Evolutionary conservation across 176 grass and related monocot genomes (phyloP).

Genomic region (Bothriochloa decipiens): DNA sequence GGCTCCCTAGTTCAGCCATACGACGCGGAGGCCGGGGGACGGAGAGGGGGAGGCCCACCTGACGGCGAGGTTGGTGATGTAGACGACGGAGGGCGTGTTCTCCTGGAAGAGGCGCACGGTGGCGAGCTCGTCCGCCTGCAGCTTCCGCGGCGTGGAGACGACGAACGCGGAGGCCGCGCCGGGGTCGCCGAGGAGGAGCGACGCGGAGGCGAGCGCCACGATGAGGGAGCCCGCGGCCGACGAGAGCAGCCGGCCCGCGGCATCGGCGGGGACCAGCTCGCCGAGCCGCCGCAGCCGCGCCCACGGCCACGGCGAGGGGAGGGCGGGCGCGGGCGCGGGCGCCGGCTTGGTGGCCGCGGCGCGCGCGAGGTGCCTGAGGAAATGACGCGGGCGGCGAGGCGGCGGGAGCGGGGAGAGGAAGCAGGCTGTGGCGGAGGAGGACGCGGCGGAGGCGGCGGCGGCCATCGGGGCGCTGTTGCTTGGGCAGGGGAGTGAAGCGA

Average conservation of each 20-base stretch:
- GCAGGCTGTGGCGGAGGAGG: slow-evolving; percentile 40
- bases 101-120: slow-evolving; percentile 96
- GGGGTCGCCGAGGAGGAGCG: slow-evolving; percentile 68
- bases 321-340: not conserved
- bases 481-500: slow-evolving; percentile 13
- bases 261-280: slow-evolving; percentile 35
- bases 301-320: slow-evolving; percentile 11
- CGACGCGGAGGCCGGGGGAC: not conserved
- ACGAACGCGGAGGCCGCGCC: slow-evolving; percentile 79
- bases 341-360: slow-evolving; percentile 14
- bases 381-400: slow-evolving; percentile 42
- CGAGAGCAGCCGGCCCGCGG: slow-evolving; percentile 44
- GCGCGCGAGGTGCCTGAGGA: slow-evolving; percentile 23
- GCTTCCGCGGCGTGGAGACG: slow-evolving; percentile 71
- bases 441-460: slow-evolving; percentile 34
- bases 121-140: slow-evolving; percentile 92
- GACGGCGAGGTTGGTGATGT: slow-evolving; percentile 95
- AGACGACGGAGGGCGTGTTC: slow-evolving; percentile 97
- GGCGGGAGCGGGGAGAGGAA: slow-evolving; percentile 47
- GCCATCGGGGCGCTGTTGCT: slow-evolving; percentile 35
- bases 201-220: slow-evolving; percentile 63
- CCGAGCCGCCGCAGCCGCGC: slow-evolving; percentile 15
- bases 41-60: slow-evolving; percentile 41
- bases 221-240: slow-evolving; percentile 64
- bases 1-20: not conserved